phyloP scores from a whole-genome alignment of 129 eudicot genomes.

The Smallanthus sonchifolius region DNA sequence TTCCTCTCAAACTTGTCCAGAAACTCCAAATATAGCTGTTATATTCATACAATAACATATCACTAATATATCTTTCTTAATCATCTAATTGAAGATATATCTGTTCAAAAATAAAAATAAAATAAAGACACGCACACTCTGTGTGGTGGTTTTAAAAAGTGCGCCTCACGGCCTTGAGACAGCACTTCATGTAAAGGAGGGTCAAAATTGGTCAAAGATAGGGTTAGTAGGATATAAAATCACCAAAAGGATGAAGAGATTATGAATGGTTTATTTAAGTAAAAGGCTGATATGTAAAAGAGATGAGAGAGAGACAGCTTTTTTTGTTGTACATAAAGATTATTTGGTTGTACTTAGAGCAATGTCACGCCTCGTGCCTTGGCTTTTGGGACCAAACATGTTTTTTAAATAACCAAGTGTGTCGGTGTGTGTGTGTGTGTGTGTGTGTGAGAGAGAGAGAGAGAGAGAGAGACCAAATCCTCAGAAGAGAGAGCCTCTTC shows the following conservation, averaged over 20 bases:
- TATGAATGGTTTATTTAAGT: no score
- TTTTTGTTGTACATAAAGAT: background rate
- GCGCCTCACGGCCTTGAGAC: background rate
- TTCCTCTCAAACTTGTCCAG: slow-evolving; percentile 99
- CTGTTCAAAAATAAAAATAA: no score
- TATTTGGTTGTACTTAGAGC: background rate
- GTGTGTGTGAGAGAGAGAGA: slow-evolving; percentile 1
- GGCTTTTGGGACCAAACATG: background rate
- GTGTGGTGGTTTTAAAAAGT: background rate
- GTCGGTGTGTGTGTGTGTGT: background rate
- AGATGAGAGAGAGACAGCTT: no score
- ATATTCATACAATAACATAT: background rate
- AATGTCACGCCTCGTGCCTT: background rate
- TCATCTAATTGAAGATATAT: background rate
- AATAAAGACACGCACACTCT: no score
- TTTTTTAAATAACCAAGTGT: background rate
- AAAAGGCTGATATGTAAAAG: no score
- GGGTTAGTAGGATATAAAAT: no score
- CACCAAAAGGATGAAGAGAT: no score
- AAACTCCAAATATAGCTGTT: slow-evolving; percentile 86
- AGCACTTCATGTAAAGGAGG: background rate
- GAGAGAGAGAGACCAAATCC: slow-evolving; percentile 63
- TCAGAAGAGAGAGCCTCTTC: slow-evolving; percentile 99
- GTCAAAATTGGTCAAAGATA: no score
- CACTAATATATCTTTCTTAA: background rate